Evolutionary conservation across 257 asterid genomes (phyloP).

Genomic region (Plantago ovata): DNA sequence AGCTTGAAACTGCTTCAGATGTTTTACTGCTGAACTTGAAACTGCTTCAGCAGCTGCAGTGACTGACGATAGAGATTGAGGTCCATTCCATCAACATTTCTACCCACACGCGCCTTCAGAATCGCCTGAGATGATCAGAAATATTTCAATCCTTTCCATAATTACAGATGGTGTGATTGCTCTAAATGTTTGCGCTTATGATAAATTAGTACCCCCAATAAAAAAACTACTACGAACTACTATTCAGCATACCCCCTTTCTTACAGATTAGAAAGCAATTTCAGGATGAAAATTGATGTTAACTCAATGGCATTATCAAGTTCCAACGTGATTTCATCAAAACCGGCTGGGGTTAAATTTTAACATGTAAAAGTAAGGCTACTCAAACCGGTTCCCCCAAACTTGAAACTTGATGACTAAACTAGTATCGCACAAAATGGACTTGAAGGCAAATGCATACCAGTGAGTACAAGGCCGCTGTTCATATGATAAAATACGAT

Average conservation of each 20-base stretch:
- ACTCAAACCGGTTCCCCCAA: neutral
- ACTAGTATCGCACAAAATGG: neutral
- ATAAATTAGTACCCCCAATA: too few species aligned
- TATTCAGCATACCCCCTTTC: too few species aligned
- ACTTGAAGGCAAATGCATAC: neutral
- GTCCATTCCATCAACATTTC: slow-evolving; percentile 94
- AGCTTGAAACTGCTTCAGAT: slow-evolving; percentile 19
- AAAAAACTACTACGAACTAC: too few species aligned
- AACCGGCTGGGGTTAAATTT: too few species aligned
- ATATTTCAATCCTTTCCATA: neutral
- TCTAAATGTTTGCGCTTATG: too few species aligned
- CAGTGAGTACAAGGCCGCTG: neutral
- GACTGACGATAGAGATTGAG: slow-evolving; percentile 76
- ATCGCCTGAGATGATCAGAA: slow-evolving; percentile 51
- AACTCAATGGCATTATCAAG: neutral
- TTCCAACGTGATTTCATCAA: too few species aligned
- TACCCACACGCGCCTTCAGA: slow-evolving; percentile 83
- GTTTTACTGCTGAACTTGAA: slow-evolving; percentile 54
- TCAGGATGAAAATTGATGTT: too few species aligned
- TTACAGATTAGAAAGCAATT: too few species aligned
- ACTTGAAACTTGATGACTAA: neutral
- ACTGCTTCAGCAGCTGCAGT: slow-evolving; percentile 61
- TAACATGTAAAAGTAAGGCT: too few species aligned
- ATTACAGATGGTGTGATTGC: too few species aligned
- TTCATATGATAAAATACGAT: neutral